Base-by-base conservation (phyloP, 2,329 filamentous ascomycete species). In the Venturia asperata region DNA sequence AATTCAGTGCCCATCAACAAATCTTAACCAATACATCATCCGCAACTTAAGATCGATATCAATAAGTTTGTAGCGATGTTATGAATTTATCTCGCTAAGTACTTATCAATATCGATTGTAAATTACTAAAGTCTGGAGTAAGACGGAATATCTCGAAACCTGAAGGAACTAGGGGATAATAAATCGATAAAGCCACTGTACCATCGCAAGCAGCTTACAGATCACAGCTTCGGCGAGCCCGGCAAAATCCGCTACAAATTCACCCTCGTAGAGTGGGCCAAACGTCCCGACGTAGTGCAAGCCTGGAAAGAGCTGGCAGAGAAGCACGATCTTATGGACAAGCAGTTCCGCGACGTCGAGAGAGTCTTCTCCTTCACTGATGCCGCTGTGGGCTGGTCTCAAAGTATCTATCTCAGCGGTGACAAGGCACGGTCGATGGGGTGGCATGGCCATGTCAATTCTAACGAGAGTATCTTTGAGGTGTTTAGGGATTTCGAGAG, bases 321-420 rank as follows among this genome's bases (percentile, higher is more conserved):
- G 63, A 72, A 77, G 68, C 71, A 83, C 66, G 70, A 73, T 1
- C 69, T 83, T 13, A 71, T 72, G 5, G 69, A 75, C 42, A 75
- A 77, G 65, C 75, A 76, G 21, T 75, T 82, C 41, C 74, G 75
- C 64, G 77, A 81, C 52, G 70, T 79, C 19, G 78, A 79, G 42
- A 75, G 76, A 1, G 74, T 80, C 45, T 82, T 82, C 63, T 73
- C 74, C 1, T 80, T 83, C 66, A 73, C 77, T 3, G 80, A 82
- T 68, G 72, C 72, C 34, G 71, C 75, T 42, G 66, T 81, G 69
- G 73, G 47, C 71, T 74, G 3, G 71, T 68, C 1, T 68, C 69
- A 13, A 2, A 71, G 66, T 52, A 70, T 73, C 63, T 73, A 67
- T 69, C 70, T 73, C 62, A 75, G 60, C 10, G 79, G 79, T 76